Conservation (phyloP, 2,329 filamentous ascomycete genomes). For the Aspergillus sp. region DNA sequence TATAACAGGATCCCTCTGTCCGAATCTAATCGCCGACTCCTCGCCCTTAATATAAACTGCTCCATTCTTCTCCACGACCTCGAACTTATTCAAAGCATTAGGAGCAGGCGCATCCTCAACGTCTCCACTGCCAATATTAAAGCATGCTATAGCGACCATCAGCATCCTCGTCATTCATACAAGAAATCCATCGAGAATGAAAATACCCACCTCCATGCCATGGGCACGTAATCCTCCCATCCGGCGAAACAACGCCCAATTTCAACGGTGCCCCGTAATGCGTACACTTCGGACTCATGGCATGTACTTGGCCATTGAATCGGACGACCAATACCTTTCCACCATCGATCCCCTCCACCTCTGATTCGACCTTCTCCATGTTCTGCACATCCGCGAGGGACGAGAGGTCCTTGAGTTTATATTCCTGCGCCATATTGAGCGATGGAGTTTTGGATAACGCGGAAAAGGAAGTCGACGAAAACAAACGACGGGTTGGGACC, state of each 20-base stretch:
- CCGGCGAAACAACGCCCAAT: constrained; percentile 76
- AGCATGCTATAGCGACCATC: constrained; percentile 66
- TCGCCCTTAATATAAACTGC: constrained; percentile 80
- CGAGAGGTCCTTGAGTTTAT: constrained; percentile 66
- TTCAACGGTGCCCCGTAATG: constrained; percentile 90
- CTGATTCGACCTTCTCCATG: constrained; percentile 80
- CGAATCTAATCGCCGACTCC: constrained; percentile 70
- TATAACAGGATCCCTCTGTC: constrained; percentile 67
- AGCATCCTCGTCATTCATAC: constrained; percentile 9
- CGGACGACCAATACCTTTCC: constrained; percentile 86
- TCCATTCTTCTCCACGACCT: constrained; percentile 74
- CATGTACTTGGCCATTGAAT: constrained; percentile 69
- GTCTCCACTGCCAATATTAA: constrained; percentile 82
- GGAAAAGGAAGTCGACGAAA: constrained; percentile 4
- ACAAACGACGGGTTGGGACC: constrained; percentile 3
- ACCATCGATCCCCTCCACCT: constrained; percentile 82
- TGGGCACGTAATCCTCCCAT: constrained; percentile 83
- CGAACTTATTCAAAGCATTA: constrained; percentile 78
- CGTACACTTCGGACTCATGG: constrained; percentile 75
- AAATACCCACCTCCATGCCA: constrained; percentile 79
- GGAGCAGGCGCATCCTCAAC: constrained; percentile 92
- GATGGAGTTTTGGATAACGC: constrained; percentile 8
- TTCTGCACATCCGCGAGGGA: constrained; percentile 66
- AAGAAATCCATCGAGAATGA: constrained; percentile 1
- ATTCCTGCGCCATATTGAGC: constrained; percentile 34